Percentiles rank a stretch among this genome's conserved stretches.
Conservation (phyloP, 2,329 filamentous ascomycete genomes). For the Penicillium hordei region DNA sequence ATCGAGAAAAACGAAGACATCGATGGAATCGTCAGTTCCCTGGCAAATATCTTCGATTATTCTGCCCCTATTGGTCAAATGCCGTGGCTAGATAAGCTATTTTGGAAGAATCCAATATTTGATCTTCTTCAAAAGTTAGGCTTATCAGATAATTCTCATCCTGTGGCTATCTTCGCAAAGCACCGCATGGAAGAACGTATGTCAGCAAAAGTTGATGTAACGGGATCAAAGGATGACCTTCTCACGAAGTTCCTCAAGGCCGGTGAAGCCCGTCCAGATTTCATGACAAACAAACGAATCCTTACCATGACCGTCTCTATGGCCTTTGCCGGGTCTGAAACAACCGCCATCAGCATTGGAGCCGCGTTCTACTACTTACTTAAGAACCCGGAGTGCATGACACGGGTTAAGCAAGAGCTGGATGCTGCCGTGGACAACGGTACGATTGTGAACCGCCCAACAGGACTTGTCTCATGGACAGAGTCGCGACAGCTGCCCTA, state of each 20-base stretch:
- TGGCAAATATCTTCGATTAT: constrained; percentile 33
- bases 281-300: constrained; percentile 30
- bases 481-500: constrained; percentile 71
- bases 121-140: neutral
- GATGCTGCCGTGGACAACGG: constrained; percentile 35
- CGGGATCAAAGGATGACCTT: neutral
- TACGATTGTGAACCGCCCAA: constrained; percentile 31
- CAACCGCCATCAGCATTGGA: constrained; percentile 71
- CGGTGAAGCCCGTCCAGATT: constrained; percentile 25
- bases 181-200: neutral
- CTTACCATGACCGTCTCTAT: constrained; percentile 33
- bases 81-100: constrained; percentile 66
- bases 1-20: constrained; percentile 73
- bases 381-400: constrained; percentile 52
- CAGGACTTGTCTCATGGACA: constrained; percentile 62
- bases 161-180: neutral
- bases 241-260: constrained; percentile 26
- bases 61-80: constrained; percentile 63
- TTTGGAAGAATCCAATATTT: constrained; percentile 66
- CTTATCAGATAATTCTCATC: neutral
- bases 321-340: constrained; percentile 70
- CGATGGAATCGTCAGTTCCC: constrained; percentile 68
- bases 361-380: constrained; percentile 73
- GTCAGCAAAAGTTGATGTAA: neutral
- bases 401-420: neutral